phyloP scores from a whole-genome alignment of 2,329 filamentous ascomycete species.

The Teratosphaeriaceae sp. region DNA sequence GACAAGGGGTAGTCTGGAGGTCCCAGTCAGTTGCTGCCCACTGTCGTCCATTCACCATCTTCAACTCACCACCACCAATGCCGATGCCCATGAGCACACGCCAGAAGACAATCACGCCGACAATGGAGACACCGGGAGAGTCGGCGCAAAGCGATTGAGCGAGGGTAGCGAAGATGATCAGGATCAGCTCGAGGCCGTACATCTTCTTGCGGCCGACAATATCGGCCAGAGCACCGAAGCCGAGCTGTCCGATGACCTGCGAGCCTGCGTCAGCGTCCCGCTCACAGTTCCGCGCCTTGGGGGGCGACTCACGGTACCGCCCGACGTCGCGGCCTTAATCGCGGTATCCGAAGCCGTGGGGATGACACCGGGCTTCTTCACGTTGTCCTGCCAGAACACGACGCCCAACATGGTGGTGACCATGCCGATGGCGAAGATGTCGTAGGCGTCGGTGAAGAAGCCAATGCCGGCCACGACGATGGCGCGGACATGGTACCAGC shows the following conservation, averaged over 20 bases:
- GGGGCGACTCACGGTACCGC: conserved; percentile 82
- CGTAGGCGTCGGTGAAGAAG: conserved; percentile 82
- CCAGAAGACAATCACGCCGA: conserved; percentile 68
- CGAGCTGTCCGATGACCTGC: conserved; percentile 63
- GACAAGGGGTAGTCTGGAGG: conserved; percentile 68
- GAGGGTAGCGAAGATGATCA: conserved; percentile 69
- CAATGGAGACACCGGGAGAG: conserved; percentile 53
- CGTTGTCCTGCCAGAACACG: conserved; percentile 56
- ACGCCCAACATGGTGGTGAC: conserved; percentile 71
- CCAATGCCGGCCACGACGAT: conserved; percentile 74
- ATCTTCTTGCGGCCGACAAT: conserved; percentile 68
- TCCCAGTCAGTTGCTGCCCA: no score
- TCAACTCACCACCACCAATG: conserved; percentile 60
- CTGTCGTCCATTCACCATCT: no score
- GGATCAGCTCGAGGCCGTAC: conserved; percentile 71
- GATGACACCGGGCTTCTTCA: conserved; percentile 44
- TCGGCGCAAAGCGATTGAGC: conserved; percentile 58
- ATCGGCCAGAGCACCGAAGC: conserved; percentile 70
- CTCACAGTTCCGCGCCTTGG: no score
- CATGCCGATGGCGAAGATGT: conserved; percentile 69
- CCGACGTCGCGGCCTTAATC: conserved; percentile 79
- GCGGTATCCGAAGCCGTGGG: conserved; percentile 65
- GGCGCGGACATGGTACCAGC: conserved; percentile 77
- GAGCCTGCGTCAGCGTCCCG: no score
- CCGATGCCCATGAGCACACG: conserved; percentile 68